phyloP scores from a whole-genome alignment of 352 stramenopile genomes.

The Phytophthora foliorum region DNA sequence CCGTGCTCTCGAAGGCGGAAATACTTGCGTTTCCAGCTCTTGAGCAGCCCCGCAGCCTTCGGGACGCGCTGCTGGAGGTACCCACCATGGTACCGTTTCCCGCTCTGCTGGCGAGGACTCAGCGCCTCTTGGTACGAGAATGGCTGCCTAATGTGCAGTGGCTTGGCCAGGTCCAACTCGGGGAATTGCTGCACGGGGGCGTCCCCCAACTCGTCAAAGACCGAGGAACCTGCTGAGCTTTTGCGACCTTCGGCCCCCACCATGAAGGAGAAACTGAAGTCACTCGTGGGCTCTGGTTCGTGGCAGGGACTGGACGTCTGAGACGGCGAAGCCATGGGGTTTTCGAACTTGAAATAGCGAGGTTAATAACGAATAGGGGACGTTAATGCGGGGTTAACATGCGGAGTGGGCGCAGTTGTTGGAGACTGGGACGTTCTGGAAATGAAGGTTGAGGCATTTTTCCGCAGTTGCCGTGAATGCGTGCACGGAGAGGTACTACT shows the following conservation, averaged over 20 bases:
- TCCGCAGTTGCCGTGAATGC: slow-evolving; percentile 23
- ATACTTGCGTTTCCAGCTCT: slow-evolving; percentile 77
- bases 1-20: slow-evolving; percentile 77
- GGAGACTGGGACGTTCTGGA: slow-evolving; percentile 22
- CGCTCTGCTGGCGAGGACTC: slow-evolving; percentile 65
- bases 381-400: too few relatives aligned
- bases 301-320: slow-evolving; percentile 14
- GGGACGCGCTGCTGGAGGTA: slow-evolving; percentile 68
- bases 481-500: slow-evolving; percentile 23
- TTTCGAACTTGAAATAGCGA: slow-evolving; percentile 23
- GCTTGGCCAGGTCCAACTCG: slow-evolving; percentile 13
- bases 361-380: too few relatives aligned
- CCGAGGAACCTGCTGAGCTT: slow-evolving; percentile 44
- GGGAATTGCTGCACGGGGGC: slow-evolving; percentile 41
- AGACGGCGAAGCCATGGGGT: slow-evolving; percentile 15
- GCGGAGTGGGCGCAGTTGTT: too few relatives aligned
- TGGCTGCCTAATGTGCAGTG: neutral
- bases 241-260: slow-evolving; percentile 13
- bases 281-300: slow-evolving; percentile 25
- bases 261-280: slow-evolving; percentile 19
- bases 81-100: slow-evolving; percentile 64
- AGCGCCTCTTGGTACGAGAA: slow-evolving; percentile 56
- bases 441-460: slow-evolving; percentile 11
- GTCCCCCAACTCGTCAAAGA: slow-evolving; percentile 33
- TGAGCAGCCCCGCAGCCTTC: slow-evolving; percentile 69